Base-by-base conservation (phyloP, 2,329 filamentous ascomycete genomes). In the Nigrospora sphaerica region DNA sequence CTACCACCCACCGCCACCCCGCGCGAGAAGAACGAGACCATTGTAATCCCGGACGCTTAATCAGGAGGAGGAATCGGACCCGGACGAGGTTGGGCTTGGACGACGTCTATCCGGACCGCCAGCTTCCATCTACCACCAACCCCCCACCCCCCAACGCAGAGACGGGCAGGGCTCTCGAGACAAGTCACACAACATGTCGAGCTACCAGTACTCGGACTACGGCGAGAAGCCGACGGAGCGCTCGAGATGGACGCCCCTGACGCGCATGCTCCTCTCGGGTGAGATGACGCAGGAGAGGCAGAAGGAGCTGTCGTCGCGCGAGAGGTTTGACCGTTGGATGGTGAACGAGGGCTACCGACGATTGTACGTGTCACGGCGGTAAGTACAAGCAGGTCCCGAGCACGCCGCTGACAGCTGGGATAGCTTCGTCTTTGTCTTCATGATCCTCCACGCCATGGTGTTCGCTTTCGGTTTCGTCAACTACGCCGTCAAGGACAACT, bases 301-400 rank as follows among this genome's bases (percentile, higher is more conserved):
- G 54, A 82, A 81, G 61, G 77, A 83, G 47, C 70, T 92, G 56
- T 81, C 80, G 19, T 66, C 78, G 52, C 77, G 79, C 59, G 85
- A 92, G 64, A 85, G 79, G 62, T 85, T 92, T 60, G 85, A 91
- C 64, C 75, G 83, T 54, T 93, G 88, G 88, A 91, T 93, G 87
- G 85, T 92, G 51, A 92, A 92, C 62, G 88, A 92, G 63, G 88
- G 88, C 50, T 90, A 89, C 63, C 77, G 86, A 62, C 75, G 86
- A 80, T 75, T 92, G 81, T 89, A 74, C 47, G 84, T 77, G 46
- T 16, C 23, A 32, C 11, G 12, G 17, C 12, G 17, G 52, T 53
- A 41, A 52, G 48, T 55, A n/a, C 36, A 33, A 33, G 33, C 23
- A 6, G 23, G 23, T 10, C 23, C 6, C 7, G 23, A 50, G 62